A percentile compares a stretch with the other conserved stretches of the same genome.
Evolutionary conservation across 169 alveolate species (phyloP).

Genomic region (Eimeria acervulina): DNA sequence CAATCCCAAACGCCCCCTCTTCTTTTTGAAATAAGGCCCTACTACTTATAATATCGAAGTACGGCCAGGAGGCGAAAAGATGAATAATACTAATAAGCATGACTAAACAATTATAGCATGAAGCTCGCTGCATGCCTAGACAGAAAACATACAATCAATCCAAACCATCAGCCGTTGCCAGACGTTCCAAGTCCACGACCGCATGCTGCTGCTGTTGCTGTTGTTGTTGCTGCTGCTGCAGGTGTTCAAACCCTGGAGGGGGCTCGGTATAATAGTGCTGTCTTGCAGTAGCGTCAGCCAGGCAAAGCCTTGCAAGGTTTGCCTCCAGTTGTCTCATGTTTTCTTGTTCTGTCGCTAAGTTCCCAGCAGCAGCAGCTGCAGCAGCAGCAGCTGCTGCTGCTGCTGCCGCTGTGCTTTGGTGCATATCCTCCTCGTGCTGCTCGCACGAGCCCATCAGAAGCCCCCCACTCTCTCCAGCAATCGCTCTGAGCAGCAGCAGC

Average conservation of each 20-base stretch:
- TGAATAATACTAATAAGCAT: not conserved
- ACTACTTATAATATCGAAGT: not conserved
- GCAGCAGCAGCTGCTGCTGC: not conserved
- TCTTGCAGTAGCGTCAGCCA: not conserved
- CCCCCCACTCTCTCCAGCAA: not conserved
- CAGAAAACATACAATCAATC: not conserved
- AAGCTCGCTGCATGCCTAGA: not conserved
- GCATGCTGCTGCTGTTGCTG: conserved; percentile 66
- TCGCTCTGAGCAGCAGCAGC: conserved; percentile 33
- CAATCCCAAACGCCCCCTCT: not conserved
- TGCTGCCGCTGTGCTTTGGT: not conserved
- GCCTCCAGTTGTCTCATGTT: not conserved
- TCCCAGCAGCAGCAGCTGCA: not conserved
- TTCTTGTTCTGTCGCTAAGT: not conserved
- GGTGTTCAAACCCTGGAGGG: conserved; percentile 62
- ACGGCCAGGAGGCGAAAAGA: not conserved
- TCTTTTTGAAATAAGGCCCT: not conserved
- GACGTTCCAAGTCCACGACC: conserved; percentile 63
- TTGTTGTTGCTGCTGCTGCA: conserved; percentile 59
- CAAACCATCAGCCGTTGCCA: conserved; percentile 22
- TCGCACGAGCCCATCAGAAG: conserved; percentile 22
- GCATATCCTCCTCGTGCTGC: not conserved
- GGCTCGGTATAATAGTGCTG: conserved; percentile 38
- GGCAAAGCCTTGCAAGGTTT: conserved; percentile 40
- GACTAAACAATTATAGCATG: not conserved